Conservation (phyloP, 306 rosid genomes). For the Quercus alba region DNA sequence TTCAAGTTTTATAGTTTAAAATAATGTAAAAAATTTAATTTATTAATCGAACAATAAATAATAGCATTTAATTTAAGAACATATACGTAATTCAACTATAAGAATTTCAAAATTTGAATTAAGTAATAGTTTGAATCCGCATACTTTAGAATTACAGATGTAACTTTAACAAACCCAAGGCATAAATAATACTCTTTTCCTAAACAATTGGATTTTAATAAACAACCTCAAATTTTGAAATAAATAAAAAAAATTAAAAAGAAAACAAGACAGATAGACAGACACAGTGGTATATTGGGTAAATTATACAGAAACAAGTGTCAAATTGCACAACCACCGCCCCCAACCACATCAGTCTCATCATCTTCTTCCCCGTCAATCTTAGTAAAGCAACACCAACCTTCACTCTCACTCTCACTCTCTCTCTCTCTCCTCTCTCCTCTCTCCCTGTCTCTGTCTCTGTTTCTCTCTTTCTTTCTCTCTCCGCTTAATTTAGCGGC, state of each 20-base stretch:
- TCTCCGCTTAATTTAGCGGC: conserved; percentile 3
- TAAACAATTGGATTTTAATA: too few species aligned
- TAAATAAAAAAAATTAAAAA: neutral
- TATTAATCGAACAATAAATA: too few species aligned
- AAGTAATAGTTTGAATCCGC: too few species aligned
- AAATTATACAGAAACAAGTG: conserved; percentile 18
- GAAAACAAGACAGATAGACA: neutral
- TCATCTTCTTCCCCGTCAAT: conserved; percentile 16
- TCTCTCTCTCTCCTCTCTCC: neutral
- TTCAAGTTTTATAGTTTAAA: too few species aligned
- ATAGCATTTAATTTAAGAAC: too few species aligned
- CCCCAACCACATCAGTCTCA: conserved; percentile 3
- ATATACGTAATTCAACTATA: too few species aligned
- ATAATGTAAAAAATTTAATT: too few species aligned
- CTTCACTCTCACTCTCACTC: conserved; percentile 16
- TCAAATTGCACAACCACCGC: neutral
- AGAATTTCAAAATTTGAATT: too few species aligned
- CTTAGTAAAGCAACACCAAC: neutral
- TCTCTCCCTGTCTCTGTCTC: neutral
- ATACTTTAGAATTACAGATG: too few species aligned
- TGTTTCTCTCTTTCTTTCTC: neutral
- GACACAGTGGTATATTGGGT: conserved; percentile 35
- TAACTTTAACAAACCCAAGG: too few species aligned
- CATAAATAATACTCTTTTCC: too few species aligned
- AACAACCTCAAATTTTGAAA: too few species aligned